Evolutionary conservation across 1,284 basidiomycete genomes (phyloP), one percentile per base, ranked within the genome.

Genomic region (Fistulina hepatica): DNA sequence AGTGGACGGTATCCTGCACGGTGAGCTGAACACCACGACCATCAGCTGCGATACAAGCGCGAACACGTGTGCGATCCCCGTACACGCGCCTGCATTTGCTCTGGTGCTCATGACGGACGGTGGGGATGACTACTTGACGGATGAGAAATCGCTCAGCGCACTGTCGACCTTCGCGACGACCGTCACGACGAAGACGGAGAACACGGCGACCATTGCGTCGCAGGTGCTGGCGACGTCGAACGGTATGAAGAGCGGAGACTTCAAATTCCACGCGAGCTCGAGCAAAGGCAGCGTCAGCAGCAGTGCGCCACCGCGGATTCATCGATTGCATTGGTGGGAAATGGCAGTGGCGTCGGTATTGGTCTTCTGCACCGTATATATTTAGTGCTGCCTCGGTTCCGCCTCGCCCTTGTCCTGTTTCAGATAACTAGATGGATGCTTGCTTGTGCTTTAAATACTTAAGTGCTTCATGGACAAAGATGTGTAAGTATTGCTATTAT

Each of bases 31-130:
- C 36, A 65, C 81, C n/a, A 53, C 60, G 32, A 69, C 64, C 0
- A 63, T 81, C 22, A 38, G 52, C 6, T 84, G 81, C 45, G n/a
- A n/a, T n/a, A n/a, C n/a, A n/a, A 52, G 63, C 45, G 56, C 57
- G 19, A 40, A 50, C 5, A 55, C 63, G 40, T 88, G 83, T 52
- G 43, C 52, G 5, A 56, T 86, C 34, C 63, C 62, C 2, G 71
- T 86, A 21, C 70, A 69, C 23, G 81, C 80, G 2, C 83, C 83
- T 0, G 71, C 66, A 5, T 71, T 76, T 46, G 81, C 81, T 4
- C 60, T 89, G 36, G 80, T 86, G 34, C 85, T 81, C 65, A 56
- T 88, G 33, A 67, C 61, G 27, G 56, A 65, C 24, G 55, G 58
- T 13, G 63, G 68, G 3, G 48, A 69, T 33, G n/a, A n/a, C n/a